Percentiles rank a stretch among this genome's conserved stretches.
These are phyloP conservation scores for Tulasnella sp. DNA, from an alignment of 768 basidiomycete genomes.

Conservation along the genomic window DNA sequence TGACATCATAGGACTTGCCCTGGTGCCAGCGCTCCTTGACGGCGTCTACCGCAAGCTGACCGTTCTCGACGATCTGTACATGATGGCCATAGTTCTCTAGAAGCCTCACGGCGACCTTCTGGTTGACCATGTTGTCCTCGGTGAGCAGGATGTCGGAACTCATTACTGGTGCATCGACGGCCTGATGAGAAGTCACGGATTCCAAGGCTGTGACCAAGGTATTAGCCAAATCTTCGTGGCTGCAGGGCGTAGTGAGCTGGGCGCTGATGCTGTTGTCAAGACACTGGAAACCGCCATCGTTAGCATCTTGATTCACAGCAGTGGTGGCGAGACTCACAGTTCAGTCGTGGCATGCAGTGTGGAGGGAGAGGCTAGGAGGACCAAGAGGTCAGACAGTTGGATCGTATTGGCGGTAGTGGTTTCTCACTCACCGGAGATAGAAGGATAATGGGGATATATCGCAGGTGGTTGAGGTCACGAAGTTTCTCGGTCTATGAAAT, in stretches of 20 bases:
- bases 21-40: constrained; percentile 74
- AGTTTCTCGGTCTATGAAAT: constrained; percentile 71
- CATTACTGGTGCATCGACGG: constrained; percentile 78
- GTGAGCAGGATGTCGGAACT: constrained; percentile 91
- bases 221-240: constrained; percentile 81
- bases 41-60: constrained; percentile 85
- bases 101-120: constrained; percentile 94
- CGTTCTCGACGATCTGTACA: constrained; percentile 97
- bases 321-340: constrained; percentile 50
- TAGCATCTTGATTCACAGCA: not conserved
- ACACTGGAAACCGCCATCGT: constrained; percentile 50
- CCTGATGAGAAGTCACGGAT: constrained; percentile 86
- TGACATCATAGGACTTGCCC: constrained; percentile 80
- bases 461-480: constrained; percentile 86
- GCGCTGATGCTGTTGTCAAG: constrained; percentile 94
- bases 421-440: constrained; percentile 58
- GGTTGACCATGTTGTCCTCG: constrained; percentile 94
- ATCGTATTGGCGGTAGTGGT: not conserved
- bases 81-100: constrained; percentile 93
- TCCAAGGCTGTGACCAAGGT: constrained; percentile 93
- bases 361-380: constrained; percentile 17
- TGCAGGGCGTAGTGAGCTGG: constrained; percentile 87
- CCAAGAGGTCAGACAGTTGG: not conserved
- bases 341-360: constrained; percentile 61
- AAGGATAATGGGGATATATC: constrained; percentile 94